Evolutionary conservation across 208 protist genomes (phyloP).

Genomic region (Trypanosoma avium): DNA sequence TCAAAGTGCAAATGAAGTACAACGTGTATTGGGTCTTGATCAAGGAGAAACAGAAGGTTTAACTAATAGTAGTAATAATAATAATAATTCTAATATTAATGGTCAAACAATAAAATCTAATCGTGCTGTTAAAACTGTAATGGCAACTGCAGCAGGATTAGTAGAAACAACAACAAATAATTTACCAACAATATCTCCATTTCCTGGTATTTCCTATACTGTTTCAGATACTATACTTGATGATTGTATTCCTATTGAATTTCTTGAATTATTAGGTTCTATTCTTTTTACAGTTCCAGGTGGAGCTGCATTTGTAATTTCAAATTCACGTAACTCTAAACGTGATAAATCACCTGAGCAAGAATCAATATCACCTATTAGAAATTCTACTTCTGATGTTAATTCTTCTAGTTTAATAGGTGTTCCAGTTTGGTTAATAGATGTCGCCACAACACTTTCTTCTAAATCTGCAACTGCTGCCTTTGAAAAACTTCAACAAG

Average conservation of each 20-base stretch:
- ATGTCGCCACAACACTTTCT: constrained; percentile 29
- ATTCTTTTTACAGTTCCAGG: constrained; percentile 56
- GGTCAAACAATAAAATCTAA: neutral
- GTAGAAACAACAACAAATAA: too few relatives aligned
- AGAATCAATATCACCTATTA: neutral
- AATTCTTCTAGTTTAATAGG: constrained; percentile 26
- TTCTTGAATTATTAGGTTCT: constrained; percentile 59
- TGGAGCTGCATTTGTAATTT: constrained; percentile 3
- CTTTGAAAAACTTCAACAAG: constrained; percentile 37
- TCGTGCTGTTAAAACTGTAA: neutral
- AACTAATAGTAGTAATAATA: neutral
- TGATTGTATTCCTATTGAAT: constrained; percentile 67
- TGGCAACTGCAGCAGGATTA: neutral
- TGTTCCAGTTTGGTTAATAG: constrained; percentile 39
- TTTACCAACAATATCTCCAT: constrained; percentile 6
- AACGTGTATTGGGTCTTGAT: constrained; percentile 31
- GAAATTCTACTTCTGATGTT: too few relatives aligned
- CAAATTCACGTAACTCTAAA: neutral
- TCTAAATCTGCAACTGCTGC: neutral
- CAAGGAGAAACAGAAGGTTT: neutral
- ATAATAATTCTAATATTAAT: neutral
- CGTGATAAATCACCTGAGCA: neutral
- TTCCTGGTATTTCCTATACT: constrained; percentile 44
- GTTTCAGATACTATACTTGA: constrained; percentile 37
- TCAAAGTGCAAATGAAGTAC: constrained; percentile 23